These are phyloP conservation scores for Alternaria infectoria DNA, from an alignment of 2,329 filamentous ascomycete species.

Conservation along the genomic window DNA sequence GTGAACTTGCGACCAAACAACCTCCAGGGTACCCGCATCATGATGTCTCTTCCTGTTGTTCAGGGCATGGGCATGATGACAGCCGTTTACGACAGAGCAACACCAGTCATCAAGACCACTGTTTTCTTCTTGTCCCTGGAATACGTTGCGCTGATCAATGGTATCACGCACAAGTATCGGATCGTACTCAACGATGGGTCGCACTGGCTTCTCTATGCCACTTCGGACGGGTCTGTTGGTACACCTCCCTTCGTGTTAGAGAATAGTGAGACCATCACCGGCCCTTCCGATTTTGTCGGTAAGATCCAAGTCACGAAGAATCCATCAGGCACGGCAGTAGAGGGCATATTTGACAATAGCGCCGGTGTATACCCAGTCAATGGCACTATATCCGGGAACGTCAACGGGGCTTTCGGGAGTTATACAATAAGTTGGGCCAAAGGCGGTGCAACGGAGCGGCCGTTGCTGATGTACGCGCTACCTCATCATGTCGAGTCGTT, in stretches of 20 bases:
- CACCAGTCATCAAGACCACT: slow-evolving; percentile 75
- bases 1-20: slow-evolving; percentile 65
- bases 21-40: slow-evolving; percentile 59
- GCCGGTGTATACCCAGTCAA: slow-evolving; percentile 77
- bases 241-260: slow-evolving; percentile 72
- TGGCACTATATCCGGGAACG: slow-evolving; percentile 59
- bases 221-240: slow-evolving; percentile 59
- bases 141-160: slow-evolving; percentile 32
- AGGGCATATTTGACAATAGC: slow-evolving; percentile 76
- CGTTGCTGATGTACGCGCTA: slow-evolving; percentile 84
- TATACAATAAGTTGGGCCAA: slow-evolving; percentile 79
- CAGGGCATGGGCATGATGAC: slow-evolving; percentile 93
- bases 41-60: slow-evolving; percentile 79
- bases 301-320: slow-evolving; percentile 85
- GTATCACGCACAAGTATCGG: slow-evolving; percentile 49
- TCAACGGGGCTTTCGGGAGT: slow-evolving; percentile 59
- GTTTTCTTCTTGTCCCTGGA: slow-evolving; percentile 75
- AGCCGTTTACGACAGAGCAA: slow-evolving; percentile 72
- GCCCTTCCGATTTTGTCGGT: slow-evolving; percentile 73
- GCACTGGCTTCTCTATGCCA: slow-evolving; percentile 81
- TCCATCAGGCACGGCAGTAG: slow-evolving; percentile 59
- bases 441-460: slow-evolving; percentile 63
- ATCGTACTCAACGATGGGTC: slow-evolving; percentile 59
- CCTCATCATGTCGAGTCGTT: slow-evolving; percentile 87
- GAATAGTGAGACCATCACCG: slow-evolving; percentile 70